Evolutionary conservation across 345 rosid species (phyloP).

Genomic region (Streptanthus diversifolius): DNA sequence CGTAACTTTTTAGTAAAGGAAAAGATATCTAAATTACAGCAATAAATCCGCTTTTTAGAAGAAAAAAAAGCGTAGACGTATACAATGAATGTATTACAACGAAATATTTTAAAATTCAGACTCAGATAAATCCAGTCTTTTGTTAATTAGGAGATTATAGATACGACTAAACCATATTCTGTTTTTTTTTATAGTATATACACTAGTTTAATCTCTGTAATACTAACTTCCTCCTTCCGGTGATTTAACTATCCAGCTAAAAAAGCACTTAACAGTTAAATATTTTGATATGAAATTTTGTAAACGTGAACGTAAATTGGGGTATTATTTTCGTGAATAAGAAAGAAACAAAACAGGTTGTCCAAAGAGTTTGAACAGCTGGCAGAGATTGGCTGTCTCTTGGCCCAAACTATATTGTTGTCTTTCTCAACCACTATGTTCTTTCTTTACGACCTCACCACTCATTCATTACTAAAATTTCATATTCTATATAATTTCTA

Average conservation of each 20-base stretch:
- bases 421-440: constrained; percentile 30
- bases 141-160: not conserved
- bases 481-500: not conserved
- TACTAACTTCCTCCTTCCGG: not conserved
- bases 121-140: not conserved
- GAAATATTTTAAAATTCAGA: not conserved
- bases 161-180: not conserved
- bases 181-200: not conserved
- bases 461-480: constrained; percentile 11
- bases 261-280: not conserved
- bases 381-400: constrained; percentile 27
- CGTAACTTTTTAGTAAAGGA: constrained; percentile 25
- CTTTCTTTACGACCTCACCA: constrained; percentile 33
- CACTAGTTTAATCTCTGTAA: not conserved
- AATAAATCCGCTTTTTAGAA: not conserved
- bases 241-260: not conserved
- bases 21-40: constrained; percentile 22
- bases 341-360: constrained; percentile 33
- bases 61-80: not conserved
- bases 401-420: constrained; percentile 14
- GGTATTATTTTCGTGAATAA: not conserved
- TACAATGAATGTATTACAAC: not conserved
- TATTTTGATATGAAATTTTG: not conserved
- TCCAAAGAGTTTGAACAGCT: constrained; percentile 28
- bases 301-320: not conserved